These are phyloP conservation scores for Alternaria viburni DNA, from an alignment of 2,329 filamentous ascomycete species.

Conservation along the genomic window DNA sequence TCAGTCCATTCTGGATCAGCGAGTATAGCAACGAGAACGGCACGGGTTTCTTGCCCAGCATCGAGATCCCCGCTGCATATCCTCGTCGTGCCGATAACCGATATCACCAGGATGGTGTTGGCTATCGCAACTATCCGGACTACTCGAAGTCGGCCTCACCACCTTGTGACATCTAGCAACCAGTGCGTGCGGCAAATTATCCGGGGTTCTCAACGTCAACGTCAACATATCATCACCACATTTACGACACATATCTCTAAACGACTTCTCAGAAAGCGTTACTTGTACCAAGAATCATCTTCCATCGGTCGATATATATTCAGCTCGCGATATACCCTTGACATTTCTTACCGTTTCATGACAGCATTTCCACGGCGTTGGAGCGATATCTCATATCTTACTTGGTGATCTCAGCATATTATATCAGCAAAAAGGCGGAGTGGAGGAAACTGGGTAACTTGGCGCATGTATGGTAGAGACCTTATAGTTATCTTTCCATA, in stretches of 20 bases:
- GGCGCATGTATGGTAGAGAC: no score
- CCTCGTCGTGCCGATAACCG: not conserved
- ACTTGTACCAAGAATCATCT: not conserved
- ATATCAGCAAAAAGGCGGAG: not conserved
- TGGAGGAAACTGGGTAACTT: not conserved
- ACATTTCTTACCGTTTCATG: not conserved
- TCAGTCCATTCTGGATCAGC: constrained; percentile 18
- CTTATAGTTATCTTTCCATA: not conserved
- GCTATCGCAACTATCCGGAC: not conserved
- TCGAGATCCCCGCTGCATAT: constrained; percentile 22
- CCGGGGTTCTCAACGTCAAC: not conserved
- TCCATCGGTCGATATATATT: not conserved
- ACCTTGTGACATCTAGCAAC: not conserved
- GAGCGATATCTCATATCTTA: not conserved
- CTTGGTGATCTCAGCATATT: fast-evolving
- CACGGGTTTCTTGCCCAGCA: constrained; percentile 14
- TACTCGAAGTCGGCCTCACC: not conserved
- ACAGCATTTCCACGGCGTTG: not conserved
- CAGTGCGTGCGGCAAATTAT: no score
- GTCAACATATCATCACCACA: not conserved
- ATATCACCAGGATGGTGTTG: not conserved
- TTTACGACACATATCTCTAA: not conserved
- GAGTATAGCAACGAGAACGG: constrained; percentile 24
- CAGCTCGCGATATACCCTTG: not conserved
- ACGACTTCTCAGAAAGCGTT: not conserved